Base-by-base conservation (phyloP, 2,329 filamentous ascomycete genomes). In the Myriosclerotinia scirpicola region DNA sequence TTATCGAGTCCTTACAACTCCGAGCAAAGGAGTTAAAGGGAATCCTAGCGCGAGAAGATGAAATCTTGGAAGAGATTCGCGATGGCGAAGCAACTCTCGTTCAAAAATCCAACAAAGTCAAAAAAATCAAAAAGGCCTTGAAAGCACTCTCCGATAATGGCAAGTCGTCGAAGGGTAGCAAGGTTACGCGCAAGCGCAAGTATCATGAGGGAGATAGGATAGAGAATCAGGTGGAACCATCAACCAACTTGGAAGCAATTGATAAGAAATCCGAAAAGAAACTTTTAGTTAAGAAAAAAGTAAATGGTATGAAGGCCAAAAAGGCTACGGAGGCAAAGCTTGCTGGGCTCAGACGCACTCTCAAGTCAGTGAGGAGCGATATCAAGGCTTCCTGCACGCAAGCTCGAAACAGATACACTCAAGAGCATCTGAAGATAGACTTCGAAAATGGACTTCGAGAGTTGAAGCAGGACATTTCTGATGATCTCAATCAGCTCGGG, bases 381-480 rank as follows among this genome's bases (percentile, higher is more conserved):
- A 60, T 65, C 1, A 52, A 65, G 42, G n/a, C 14, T 36, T 14
- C 5, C 0, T 65, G 63, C 12, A 65, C 54, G 1, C 44, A 52
- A 1, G 44, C 42, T 14, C 17, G 54, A 0, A 65, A 36, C 1
- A 5, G 11, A 0, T 65, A 65, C 12, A 53, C 46, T 0, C 44
- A 40, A 15, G 34, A 44, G 14, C 44, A 65, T n/a, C 30, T 65
- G 6, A 48, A 4, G 7, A 44, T 59, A 9, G 54, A 65, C 5
- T 65, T 59, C n/a, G 42, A 59, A 1, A 65, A 65, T 30, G 44
- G 54, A 15, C 53, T 65, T 0, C 9, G 44, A 22, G 54, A 65
- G 3, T 34, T 65, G 7, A 26, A 65, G 15, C 9, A 59, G 17
- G 54, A 65, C 34, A 22, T 52, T 3, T 46, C 11, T 17, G 1